Evolutionary conservation across 306 rosid species (phyloP).

Genomic region (Lablab purpureus): DNA sequence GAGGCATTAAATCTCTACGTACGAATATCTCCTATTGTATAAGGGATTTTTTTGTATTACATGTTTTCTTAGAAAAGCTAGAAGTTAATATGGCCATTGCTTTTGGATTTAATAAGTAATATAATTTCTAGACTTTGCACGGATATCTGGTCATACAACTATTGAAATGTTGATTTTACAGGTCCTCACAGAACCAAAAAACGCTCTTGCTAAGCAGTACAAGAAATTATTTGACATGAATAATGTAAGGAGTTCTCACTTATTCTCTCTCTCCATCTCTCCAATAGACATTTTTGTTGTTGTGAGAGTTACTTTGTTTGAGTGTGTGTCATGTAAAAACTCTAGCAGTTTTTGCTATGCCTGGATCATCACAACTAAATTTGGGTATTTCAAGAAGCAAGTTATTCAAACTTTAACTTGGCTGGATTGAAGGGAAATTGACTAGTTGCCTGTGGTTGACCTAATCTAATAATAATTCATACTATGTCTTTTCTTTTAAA

Average conservation of each 20-base stretch:
- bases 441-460: not conserved
- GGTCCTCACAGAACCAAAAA: conserved; percentile 87
- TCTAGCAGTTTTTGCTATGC: not conserved
- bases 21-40: not conserved
- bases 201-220: conserved; percentile 92
- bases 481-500: conserved; percentile 10
- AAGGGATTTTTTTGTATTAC: not conserved
- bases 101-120: conserved; percentile 17
- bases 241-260: conserved; percentile 59
- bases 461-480: conserved; percentile 19
- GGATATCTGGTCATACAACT: conserved; percentile 30
- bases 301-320: not conserved
- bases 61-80: not conserved
- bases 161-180: conserved; percentile 47
- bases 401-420: conserved; percentile 11
- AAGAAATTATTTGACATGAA: conserved; percentile 86
- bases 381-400: conserved; percentile 3
- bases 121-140: conserved; percentile 14
- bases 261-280: not conserved
- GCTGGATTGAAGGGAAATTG: conserved; percentile 12
- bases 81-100: conserved; percentile 2
- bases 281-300: not conserved
- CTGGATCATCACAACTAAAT: conserved; percentile 28
- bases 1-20: not conserved
- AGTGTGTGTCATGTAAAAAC: conserved; percentile 24